These are phyloP conservation scores for Fusarium graminum DNA, from an alignment of 2,329 filamentous ascomycete species.

Conservation along the genomic window DNA sequence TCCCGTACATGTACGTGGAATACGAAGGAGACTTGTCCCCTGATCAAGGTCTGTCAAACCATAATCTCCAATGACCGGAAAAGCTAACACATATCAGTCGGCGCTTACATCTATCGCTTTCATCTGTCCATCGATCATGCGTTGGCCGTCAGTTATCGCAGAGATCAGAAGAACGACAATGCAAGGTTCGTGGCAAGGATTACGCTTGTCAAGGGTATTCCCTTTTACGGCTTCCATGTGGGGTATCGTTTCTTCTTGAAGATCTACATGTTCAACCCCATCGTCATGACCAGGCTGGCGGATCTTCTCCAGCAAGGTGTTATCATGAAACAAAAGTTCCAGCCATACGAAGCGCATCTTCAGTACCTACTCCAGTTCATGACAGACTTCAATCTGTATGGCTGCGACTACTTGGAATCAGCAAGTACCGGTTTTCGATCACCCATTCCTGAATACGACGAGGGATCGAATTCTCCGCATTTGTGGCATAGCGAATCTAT, in stretches of 20 bases:
- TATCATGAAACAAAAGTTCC: constrained; percentile 84
- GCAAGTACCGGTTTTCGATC: constrained; percentile 77
- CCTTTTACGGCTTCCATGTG: constrained; percentile 96
- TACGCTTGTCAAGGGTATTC: constrained; percentile 89
- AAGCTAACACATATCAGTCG: constrained; percentile 64
- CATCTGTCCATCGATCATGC: constrained; percentile 93
- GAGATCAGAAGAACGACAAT: constrained; percentile 76
- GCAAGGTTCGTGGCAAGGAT: constrained; percentile 87
- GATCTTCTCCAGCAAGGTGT: constrained; percentile 90
- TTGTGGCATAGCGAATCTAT: constrained; percentile 86
- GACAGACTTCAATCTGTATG: constrained; percentile 97
- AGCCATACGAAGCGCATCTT: constrained; percentile 94
- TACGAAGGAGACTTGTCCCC: constrained; percentile 78
- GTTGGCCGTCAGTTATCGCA: constrained; percentile 85
- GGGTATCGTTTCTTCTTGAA: constrained; percentile 94
- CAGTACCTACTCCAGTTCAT: constrained; percentile 97
- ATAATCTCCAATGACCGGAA: not conserved
- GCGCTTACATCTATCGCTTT: constrained; percentile 79
- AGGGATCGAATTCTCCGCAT: constrained; percentile 71
- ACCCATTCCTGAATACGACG: constrained; percentile 78
- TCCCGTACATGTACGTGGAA: constrained; percentile 95
- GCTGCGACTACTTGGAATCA: constrained; percentile 87
- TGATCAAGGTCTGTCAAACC: constrained; percentile 70
- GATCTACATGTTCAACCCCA: constrained; percentile 91
- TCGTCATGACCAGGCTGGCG: constrained; percentile 86